These are phyloP conservation scores for Thermomucor indicae-seudaticae DNA, from an alignment of 371 early-diverging fungal genomes.

Conservation along the genomic window DNA sequence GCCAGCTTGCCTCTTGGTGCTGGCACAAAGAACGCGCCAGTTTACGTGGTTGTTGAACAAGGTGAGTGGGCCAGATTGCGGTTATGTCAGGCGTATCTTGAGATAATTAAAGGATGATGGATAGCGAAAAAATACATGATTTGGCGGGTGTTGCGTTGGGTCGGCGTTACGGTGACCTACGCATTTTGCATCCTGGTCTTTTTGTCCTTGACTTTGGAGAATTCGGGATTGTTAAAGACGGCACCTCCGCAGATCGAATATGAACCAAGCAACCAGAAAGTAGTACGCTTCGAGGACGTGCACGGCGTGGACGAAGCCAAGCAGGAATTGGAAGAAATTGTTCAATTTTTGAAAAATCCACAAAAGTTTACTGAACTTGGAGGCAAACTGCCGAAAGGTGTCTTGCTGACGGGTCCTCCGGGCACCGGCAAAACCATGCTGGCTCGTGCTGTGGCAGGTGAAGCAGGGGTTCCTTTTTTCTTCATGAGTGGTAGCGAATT, in stretches of 20 bases:
- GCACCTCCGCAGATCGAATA: constrained; percentile 62
- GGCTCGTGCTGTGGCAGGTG: constrained; percentile 88
- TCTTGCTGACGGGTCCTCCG: constrained; percentile 98
- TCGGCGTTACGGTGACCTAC: constrained; percentile 71
- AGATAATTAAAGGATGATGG: background rate
- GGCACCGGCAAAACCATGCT: constrained; percentile 98
- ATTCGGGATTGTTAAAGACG: constrained; percentile 70
- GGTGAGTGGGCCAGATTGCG: constrained; percentile 12
- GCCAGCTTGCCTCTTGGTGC: constrained; percentile 19
- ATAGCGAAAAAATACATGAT: constrained; percentile 42
- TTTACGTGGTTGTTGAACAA: constrained; percentile 61
- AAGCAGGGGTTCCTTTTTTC: constrained; percentile 96
- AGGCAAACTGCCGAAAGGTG: constrained; percentile 95
- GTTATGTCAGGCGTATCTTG: background rate
- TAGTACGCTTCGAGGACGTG: constrained; percentile 88
- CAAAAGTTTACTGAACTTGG: constrained; percentile 87
- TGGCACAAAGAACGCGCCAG: constrained; percentile 45
- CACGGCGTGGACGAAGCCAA: constrained; percentile 98
- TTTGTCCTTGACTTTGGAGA: constrained; percentile 70
- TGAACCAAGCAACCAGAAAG: constrained; percentile 61
- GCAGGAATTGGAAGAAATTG: constrained; percentile 92
- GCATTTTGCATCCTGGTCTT: constrained; percentile 77
- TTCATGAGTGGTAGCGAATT: constrained; percentile 97
- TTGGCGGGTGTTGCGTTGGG: constrained; percentile 71
- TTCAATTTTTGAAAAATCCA: constrained; percentile 92